phyloP scores from a whole-genome alignment of 345 rosid species.

The rapeseed (Brassica napus) region DNA sequence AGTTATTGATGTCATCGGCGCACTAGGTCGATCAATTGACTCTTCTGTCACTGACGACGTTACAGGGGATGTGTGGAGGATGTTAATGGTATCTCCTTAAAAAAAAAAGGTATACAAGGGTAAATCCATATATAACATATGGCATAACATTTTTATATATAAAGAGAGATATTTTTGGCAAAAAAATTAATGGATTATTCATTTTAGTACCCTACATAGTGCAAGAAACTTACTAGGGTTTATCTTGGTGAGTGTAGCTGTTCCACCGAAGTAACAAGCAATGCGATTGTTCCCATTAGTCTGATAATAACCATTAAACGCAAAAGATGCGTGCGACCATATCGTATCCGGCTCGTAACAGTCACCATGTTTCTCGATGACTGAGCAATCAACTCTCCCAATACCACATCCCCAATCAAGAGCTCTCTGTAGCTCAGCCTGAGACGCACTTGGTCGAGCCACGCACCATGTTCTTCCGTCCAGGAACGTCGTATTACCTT shows the following conservation, averaged over 20 bases:
- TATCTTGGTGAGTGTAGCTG: slow-evolving; percentile 51
- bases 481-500: slow-evolving; percentile 85
- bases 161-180: background rate
- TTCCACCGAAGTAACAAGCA: slow-evolving; percentile 86
- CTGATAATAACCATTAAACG: slow-evolving; percentile 83
- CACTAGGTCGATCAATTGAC: no score
- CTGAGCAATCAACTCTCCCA: slow-evolving; percentile 70
- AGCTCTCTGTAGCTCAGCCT: slow-evolving; percentile 75
- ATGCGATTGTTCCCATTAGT: slow-evolving; percentile 69
- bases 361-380: slow-evolving; percentile 64
- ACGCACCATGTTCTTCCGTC: slow-evolving; percentile 87
- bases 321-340: slow-evolving; percentile 83
- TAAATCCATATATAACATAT: background rate
- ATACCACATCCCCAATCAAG: slow-evolving; percentile 94
- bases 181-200: background rate
- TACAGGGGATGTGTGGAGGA: no score
- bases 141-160: background rate
- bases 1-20: no score
- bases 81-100: no score
- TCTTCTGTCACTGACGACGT: no score
- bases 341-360: slow-evolving; percentile 80
- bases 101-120: background rate
- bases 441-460: slow-evolving; percentile 67
- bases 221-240: slow-evolving; percentile 68
- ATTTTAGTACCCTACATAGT: background rate